Evolutionary conservation across 2,329 filamentous ascomycete species (phyloP).

Genomic region (Trichoderma sp.): DNA sequence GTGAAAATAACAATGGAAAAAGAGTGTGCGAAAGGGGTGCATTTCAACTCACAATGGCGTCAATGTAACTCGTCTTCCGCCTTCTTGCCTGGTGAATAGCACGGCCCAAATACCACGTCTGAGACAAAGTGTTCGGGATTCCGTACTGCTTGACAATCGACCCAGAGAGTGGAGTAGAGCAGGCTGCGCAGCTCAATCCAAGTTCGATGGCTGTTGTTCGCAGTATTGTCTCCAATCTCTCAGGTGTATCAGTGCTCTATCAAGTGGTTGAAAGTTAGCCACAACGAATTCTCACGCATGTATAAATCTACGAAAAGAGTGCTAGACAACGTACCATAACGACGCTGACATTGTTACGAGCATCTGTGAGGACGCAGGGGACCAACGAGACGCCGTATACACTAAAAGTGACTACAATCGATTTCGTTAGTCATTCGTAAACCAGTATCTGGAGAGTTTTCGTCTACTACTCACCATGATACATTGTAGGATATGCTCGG

Average conservation of each 20-base stretch:
- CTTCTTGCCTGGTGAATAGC: constrained; percentile 32
- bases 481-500: constrained; percentile 38
- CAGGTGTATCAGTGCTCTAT: constrained; percentile 35
- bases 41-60: constrained; percentile 28
- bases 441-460: too few species aligned
- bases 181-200: constrained; percentile 38
- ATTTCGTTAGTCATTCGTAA: not conserved
- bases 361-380: constrained; percentile 39
- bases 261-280: not conserved
- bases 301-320: not conserved
- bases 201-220: constrained; percentile 38
- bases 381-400: constrained; percentile 38
- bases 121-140: constrained; percentile 35
- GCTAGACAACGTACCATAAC: constrained; percentile 29
- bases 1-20: not conserved
- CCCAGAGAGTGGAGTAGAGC: constrained; percentile 34
- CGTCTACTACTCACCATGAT: constrained; percentile 29
- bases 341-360: constrained; percentile 35
- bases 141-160: constrained; percentile 34
- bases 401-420: constrained; percentile 34
- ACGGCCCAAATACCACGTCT: constrained; percentile 35
- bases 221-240: constrained; percentile 36
- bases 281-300: not conserved
- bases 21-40: not conserved
- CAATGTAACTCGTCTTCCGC: constrained; percentile 29